A percentile compares a stretch with the other conserved stretches of the same genome.
These are phyloP conservation scores for Passiflora organensis DNA, from an alignment of 345 rosid genomes.

Conservation along the genomic window DNA sequence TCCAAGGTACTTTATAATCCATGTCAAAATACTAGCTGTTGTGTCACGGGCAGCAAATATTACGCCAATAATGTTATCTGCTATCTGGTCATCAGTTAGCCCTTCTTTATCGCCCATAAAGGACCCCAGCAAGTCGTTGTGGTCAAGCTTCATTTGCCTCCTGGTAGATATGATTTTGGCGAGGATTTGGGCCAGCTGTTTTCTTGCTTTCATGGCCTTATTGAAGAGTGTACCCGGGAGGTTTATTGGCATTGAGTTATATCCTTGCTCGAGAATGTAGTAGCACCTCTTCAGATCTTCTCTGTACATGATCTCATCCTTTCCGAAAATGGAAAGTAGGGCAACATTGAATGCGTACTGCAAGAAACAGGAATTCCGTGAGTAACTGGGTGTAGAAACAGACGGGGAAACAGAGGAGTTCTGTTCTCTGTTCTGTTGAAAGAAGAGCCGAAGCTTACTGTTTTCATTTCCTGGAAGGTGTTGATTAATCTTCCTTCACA, in stretches of 20 bases:
- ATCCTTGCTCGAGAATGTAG: conserved; percentile 86
- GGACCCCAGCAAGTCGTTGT: conserved; percentile 65
- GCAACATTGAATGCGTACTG: conserved; percentile 89
- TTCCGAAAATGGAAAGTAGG: conserved; percentile 66
- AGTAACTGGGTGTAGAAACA: conserved; percentile 10
- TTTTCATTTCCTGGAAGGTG: conserved; percentile 81
- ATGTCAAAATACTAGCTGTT: conserved; percentile 74
- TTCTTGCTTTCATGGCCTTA: conserved; percentile 88
- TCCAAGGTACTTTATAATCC: conserved; percentile 78
- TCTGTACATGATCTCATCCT: conserved; percentile 54
- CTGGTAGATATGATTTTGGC: conserved; percentile 53
- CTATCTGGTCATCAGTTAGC: conserved; percentile 68
- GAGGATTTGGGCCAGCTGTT: conserved; percentile 63
- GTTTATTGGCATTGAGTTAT: conserved; percentile 95
- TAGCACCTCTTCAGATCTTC: conserved; percentile 81
- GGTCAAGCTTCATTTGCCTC: conserved; percentile 36
- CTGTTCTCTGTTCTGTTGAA: too few relatives aligned
- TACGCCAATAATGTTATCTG: conserved; percentile 82
- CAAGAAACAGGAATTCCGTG: not conserved
- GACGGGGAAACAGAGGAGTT: conserved; percentile 20
- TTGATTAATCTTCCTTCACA: conserved; percentile 50
- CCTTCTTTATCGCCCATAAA: conserved; percentile 74
- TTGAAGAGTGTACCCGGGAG: conserved; percentile 87
- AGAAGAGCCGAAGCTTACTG: conserved; percentile 36
- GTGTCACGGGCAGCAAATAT: conserved; percentile 92